Conservation (phyloP, 1,139 yeast genomes). For the Debaryomyces psychrophilus region DNA sequence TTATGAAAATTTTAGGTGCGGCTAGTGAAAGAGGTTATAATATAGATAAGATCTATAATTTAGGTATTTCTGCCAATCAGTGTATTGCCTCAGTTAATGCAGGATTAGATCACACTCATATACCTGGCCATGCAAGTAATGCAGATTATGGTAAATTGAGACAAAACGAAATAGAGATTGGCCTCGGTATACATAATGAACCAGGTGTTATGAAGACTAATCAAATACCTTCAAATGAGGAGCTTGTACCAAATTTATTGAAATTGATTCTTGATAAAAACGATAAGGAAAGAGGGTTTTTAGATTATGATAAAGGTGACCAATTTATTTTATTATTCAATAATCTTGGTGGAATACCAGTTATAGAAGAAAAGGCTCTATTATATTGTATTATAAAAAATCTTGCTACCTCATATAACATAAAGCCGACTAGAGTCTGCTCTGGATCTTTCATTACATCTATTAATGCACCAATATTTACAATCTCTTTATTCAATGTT, state of each 20-base stretch:
- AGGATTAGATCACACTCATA: conserved; percentile 74
- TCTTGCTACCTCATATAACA: conserved; percentile 51
- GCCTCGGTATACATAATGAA: conserved; percentile 87
- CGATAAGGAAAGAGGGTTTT: conserved; percentile 59
- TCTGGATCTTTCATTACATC: conserved; percentile 73
- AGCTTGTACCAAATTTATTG: conserved; percentile 49
- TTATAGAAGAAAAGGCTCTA: conserved; percentile 47
- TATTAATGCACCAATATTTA: conserved; percentile 74
- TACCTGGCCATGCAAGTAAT: conserved; percentile 64
- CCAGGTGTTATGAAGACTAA: conserved; percentile 61
- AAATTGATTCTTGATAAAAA: conserved; percentile 16
- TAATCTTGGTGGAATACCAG: conserved; percentile 64
- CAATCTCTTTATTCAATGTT: conserved; percentile 64
- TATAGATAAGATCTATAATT: conserved; percentile 33
- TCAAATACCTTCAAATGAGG: conserved; percentile 49
- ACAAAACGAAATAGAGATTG: conserved; percentile 64
- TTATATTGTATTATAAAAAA: conserved; percentile 25
- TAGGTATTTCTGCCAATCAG: conserved; percentile 24
- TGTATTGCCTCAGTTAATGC: conserved; percentile 73
- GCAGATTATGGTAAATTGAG: conserved; percentile 24
- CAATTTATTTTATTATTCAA: conserved; percentile 63
- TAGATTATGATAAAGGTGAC: conserved; percentile 53
- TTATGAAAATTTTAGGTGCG: conserved; percentile 42
- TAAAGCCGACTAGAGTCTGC: conserved; percentile 62
- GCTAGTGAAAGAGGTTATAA: conserved; percentile 41